Evolutionary conservation across 257 asterid species (phyloP).

Genomic region (Solanum ossicruentum): DNA sequence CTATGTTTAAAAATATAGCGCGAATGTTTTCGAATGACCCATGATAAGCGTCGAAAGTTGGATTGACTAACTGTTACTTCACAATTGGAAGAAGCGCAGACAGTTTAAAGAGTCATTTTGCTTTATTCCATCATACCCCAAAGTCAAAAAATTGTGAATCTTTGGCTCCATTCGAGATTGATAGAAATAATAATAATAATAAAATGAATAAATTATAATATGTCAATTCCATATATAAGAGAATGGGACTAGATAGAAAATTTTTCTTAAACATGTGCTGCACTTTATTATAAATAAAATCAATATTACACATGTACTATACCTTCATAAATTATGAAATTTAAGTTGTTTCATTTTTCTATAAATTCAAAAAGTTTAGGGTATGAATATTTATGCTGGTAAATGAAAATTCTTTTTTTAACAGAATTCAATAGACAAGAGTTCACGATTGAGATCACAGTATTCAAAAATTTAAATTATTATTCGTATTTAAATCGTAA

Average conservation of each 20-base stretch:
- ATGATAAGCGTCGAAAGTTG: no score
- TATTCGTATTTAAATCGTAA: background rate
- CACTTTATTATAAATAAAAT: background rate
- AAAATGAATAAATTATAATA: background rate
- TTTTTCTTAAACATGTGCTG: background rate
- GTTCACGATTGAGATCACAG: background rate
- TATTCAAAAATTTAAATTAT: background rate
- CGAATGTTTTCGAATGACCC: no score
- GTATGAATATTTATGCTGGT: background rate
- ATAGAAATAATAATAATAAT: background rate
- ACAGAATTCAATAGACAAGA: background rate
- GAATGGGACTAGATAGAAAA: background rate
- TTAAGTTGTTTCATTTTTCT: background rate
- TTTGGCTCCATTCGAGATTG: no score
- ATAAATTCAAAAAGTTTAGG: background rate
- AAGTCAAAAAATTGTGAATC: no score
- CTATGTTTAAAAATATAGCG: no score
- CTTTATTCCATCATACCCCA: no score
- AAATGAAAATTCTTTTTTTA: background rate
- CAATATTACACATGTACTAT: background rate
- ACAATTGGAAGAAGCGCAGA: no score
- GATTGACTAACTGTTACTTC: no score
- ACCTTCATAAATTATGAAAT: background rate
- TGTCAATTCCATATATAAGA: background rate
- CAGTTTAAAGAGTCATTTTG: no score